phyloP scores from a whole-genome alignment of 129 eudicot genomes.

The Flaveria trinervia region DNA sequence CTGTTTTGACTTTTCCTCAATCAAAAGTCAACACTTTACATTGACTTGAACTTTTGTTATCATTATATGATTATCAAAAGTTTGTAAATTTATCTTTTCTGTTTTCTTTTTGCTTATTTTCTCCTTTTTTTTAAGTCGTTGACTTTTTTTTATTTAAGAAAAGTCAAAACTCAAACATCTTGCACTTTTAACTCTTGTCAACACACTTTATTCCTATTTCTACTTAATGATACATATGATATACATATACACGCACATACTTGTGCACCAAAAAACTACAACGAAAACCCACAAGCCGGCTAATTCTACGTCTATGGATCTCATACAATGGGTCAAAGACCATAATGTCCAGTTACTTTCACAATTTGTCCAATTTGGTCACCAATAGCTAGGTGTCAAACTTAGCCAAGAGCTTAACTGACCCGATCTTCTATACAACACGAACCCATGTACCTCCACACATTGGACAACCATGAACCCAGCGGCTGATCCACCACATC shows the following conservation, averaged over 20 bases:
- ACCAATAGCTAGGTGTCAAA: neutral
- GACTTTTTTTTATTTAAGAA: too few relatives aligned
- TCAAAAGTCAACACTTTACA: neutral
- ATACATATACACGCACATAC: neutral
- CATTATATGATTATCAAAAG: neutral
- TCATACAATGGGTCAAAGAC: neutral
- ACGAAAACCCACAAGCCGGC: neutral
- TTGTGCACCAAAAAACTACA: neutral
- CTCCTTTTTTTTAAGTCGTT: too few relatives aligned
- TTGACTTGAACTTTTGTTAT: neutral
- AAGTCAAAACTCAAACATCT: neutral
- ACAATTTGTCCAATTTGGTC: neutral
- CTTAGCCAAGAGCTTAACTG: neutral
- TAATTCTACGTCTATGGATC: neutral
- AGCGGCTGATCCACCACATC: constrained; percentile 91
- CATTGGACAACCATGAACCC: constrained; percentile 97
- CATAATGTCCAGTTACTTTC: neutral
- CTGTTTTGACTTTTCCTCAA: constrained; percentile 13
- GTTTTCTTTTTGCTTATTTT: too few relatives aligned
- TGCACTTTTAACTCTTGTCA: neutral
- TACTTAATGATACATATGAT: neutral
- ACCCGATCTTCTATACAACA: constrained; percentile 55
- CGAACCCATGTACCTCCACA: constrained; percentile 99
- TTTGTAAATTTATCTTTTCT: too few relatives aligned
- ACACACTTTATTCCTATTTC: neutral